Evolutionary conservation across 768 basidiomycete genomes (phyloP).

Genomic region (Rhodotorula toruloides): DNA sequence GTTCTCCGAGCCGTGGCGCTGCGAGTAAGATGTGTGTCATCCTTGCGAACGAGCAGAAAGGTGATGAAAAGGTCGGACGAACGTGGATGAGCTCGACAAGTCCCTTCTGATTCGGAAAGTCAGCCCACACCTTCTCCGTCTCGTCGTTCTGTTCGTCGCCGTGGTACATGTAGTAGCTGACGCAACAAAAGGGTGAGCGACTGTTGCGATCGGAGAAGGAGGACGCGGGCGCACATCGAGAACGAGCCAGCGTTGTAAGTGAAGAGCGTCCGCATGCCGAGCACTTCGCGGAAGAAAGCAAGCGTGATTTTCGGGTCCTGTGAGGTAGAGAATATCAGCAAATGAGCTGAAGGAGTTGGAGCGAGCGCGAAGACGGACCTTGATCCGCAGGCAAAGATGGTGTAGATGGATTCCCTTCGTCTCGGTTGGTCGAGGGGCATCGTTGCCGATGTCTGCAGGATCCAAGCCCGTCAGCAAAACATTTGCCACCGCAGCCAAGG

Average conservation of each 20-base stretch:
- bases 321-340: background rate
- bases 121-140: conserved; percentile 32
- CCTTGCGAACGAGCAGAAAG: background rate
- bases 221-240: conserved; percentile 16
- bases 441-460: conserved; percentile 32
- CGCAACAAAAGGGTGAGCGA: no score
- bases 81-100: conserved; percentile 34
- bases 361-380: conserved; percentile 1
- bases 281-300: conserved; percentile 29
- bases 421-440: conserved; percentile 16
- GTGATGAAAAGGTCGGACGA: background rate
- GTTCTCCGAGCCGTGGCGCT: conserved; percentile 31
- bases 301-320: conserved; percentile 26
- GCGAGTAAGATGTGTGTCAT: conserved; percentile 27
- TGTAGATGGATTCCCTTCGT: conserved; percentile 32
- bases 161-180: conserved; percentile 31
- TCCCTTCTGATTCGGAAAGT: conserved; percentile 33
- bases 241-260: conserved; percentile 34
- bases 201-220: no score
- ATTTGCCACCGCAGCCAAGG: background rate
- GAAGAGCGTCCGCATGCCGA: conserved; percentile 33
- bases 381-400: conserved; percentile 32
- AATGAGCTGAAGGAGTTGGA: background rate
- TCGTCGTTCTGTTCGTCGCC: conserved; percentile 26
- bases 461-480: background rate